Conservation (phyloP, 306 rosid species). For the Casuarina cunninghamiana region DNA sequence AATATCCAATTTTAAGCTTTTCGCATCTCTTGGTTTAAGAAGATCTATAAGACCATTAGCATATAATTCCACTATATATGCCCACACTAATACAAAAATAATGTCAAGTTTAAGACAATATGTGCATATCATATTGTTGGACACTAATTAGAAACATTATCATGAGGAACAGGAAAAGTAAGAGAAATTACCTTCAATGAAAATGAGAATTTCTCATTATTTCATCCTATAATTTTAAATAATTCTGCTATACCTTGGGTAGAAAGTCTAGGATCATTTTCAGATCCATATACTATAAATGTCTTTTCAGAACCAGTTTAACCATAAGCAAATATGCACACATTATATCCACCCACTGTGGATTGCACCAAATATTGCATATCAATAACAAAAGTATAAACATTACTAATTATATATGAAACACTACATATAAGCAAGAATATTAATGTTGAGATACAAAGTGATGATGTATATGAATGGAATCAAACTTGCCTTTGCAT, state of each 20-base stretch:
- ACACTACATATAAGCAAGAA: neutral
- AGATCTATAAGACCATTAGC: slow-evolving; percentile 94
- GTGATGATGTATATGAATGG: slow-evolving; percentile 5
- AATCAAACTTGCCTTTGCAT: slow-evolving; percentile 74
- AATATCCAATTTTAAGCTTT: slow-evolving; percentile 72
- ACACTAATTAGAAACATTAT: slow-evolving; percentile 14
- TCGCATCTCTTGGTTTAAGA: slow-evolving; percentile 66
- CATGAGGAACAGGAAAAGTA: neutral
- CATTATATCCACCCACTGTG: slow-evolving; percentile 80
- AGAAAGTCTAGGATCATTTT: slow-evolving; percentile 66
- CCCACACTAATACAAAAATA: slow-evolving; percentile 53
- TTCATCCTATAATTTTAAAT: slow-evolving; percentile 65
- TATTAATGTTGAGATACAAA: neutral
- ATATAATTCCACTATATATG: slow-evolving; percentile 86
- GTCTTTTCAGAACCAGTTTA: slow-evolving; percentile 97
- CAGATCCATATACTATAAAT: slow-evolving; percentile 77
- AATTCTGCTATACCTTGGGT: slow-evolving; percentile 75
- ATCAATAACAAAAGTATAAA: slow-evolving; percentile 8
- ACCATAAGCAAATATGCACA: slow-evolving; percentile 91
- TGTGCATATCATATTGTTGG: neutral
- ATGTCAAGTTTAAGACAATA: slow-evolving; percentile 10
- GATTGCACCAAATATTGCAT: slow-evolving; percentile 93
- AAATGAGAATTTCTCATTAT: slow-evolving; percentile 69
- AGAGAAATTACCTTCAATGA: slow-evolving; percentile 66
- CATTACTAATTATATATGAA: slow-evolving; percentile 2